phyloP scores from a whole-genome alignment of 2,329 filamentous ascomycete species.

The Scedosporium minutisporum region DNA sequence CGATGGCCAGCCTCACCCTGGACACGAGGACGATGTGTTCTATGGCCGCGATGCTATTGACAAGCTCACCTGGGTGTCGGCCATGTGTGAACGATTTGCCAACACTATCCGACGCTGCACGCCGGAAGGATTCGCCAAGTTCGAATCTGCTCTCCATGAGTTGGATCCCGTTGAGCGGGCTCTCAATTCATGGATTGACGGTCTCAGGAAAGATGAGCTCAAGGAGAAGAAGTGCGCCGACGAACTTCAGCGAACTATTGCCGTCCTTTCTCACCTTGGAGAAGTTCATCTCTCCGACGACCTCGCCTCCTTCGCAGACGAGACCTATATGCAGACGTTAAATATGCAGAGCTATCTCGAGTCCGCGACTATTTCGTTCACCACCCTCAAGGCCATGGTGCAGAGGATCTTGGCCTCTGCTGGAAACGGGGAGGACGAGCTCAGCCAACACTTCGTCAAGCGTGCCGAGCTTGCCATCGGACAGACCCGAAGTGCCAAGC shows the following conservation, averaged over 20 bases:
- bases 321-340: constrained; percentile 66
- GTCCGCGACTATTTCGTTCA: constrained; percentile 59
- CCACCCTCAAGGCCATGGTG: constrained; percentile 54
- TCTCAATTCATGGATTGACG: constrained; percentile 80
- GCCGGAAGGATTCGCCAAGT: constrained; percentile 66
- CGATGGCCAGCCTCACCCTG: constrained; percentile 50
- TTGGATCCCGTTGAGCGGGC: constrained; percentile 85
- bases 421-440: constrained; percentile 41
- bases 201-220: constrained; percentile 71
- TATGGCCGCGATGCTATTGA: constrained; percentile 73
- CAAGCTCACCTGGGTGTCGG: constrained; percentile 73
- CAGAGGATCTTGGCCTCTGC: constrained; percentile 48
- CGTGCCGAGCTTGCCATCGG: constrained; percentile 63
- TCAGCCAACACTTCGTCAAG: constrained; percentile 55
- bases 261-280: constrained; percentile 76
- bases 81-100: constrained; percentile 76
- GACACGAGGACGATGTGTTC: constrained; percentile 69
- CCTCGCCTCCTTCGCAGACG: constrained; percentile 65
- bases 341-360: constrained; percentile 77
- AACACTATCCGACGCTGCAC: constrained; percentile 72
- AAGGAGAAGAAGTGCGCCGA: constrained; percentile 74
- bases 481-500: constrained; percentile 73
- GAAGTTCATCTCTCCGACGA: constrained; percentile 67
- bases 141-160: constrained; percentile 74
- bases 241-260: constrained; percentile 75